Base-by-base conservation (phyloP, 2,329 filamentous ascomycete genomes). In the Amesomyces nigricolor region DNA sequence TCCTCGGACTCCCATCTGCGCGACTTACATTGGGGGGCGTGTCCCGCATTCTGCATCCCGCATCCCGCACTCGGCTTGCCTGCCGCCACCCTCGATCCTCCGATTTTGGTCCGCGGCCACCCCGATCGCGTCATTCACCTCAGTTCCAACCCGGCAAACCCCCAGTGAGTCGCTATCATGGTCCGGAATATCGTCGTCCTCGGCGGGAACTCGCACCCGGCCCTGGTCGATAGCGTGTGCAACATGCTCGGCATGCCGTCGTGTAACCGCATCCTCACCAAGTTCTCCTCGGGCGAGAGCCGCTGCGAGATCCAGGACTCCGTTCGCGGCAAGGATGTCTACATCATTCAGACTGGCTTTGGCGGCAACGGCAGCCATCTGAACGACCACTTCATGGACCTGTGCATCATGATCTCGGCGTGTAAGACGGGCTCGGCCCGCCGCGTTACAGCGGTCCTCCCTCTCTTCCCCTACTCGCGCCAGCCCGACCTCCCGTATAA, bases 401-500 rank as follows among this genome's bases (percentile, higher is more conserved):
- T 97, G 49, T 88, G 95, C 72, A 96, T 97, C 75, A 96, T 94
- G 76, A 92, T 97, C 65, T 95, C 90, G 26, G 94, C 94, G 59
- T 97, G 94, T 83, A 95, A 96, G 75, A 85, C 62, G n/a, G 66
- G 67, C n/a, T 96, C 91, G 42, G 94, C 94, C 32, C 90, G 87
- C 71, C 83, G 90, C 65, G 91, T 99, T 66, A 97, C 92, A 44
- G 94, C 90, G 51, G 91, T 99, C 50, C 83, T 96, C 48, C 94
- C 94, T 37, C 81, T 99, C 54, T 99, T 99, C 73, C 94, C 94
- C 0, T 99, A 99, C 77, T 96, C 91, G 57, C 82, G 94, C 66
- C 94, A 99, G 72, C 92, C 90, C 62, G 94, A 99, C 68, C 84
- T 96, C 60, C 94, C 94, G 13, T 99, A 97, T 76, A 95, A 96